phyloP scores from a whole-genome alignment of 108 stramenopile genomes.

The Stephanodiscus minutulus region DNA sequence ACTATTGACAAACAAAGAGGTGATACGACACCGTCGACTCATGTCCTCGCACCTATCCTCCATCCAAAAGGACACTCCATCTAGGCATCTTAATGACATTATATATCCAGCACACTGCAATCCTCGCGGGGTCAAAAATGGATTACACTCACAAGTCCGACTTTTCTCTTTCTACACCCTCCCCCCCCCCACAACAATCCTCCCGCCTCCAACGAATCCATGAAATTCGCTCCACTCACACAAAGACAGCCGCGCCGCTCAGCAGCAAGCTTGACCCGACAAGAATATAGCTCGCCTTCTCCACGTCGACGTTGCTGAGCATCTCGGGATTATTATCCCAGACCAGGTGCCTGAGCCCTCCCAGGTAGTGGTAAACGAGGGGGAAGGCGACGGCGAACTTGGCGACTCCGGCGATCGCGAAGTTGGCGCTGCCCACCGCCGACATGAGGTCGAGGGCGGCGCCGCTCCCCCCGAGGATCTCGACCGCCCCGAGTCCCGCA shows the following conservation, averaged over 20 bases:
- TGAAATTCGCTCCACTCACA: conserved; percentile 4
- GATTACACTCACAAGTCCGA: neutral
- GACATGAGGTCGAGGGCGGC: conserved; percentile 76
- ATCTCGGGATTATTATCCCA: conserved; percentile 78
- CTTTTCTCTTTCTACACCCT: neutral
- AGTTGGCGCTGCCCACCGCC: conserved; percentile 36
- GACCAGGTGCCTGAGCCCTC: conserved; percentile 80
- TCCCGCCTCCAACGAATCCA: neutral
- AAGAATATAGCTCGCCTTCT: conserved; percentile 69
- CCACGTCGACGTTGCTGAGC: conserved; percentile 71
- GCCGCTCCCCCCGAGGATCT: conserved; percentile 79
- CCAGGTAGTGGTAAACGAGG: conserved; percentile 89
- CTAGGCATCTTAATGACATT: no score
- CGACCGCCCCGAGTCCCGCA: conserved; percentile 73
- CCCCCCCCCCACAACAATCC: neutral
- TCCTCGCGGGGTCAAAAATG: neutral
- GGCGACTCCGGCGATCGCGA: conserved; percentile 61
- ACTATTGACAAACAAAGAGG: no score
- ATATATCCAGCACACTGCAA: neutral
- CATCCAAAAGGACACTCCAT: no score
- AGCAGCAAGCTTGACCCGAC: conserved; percentile 61
- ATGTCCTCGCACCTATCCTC: no score
- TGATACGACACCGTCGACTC: no score
- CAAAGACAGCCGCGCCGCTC: conserved; percentile 52
- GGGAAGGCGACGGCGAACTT: conserved; percentile 93